Conservation (phyloP, 139 green algal genomes). For the Monoraphidium neglectum region DNA sequence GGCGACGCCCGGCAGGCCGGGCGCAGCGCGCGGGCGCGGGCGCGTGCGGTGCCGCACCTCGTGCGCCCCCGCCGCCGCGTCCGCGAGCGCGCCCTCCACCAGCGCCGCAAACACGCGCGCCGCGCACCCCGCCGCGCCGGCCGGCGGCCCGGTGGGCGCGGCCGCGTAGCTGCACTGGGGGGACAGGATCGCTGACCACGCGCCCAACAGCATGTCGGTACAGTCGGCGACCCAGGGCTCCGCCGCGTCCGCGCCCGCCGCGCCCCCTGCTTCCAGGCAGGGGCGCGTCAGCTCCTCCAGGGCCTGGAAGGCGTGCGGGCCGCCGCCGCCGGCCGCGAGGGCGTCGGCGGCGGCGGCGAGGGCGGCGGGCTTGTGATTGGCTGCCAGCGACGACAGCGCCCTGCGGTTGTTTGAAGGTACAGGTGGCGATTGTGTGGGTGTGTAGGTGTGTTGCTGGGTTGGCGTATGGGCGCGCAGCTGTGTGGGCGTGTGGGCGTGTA, state of each 20-base stretch:
- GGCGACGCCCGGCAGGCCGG: too few relatives aligned
- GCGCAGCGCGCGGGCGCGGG: too few relatives aligned
- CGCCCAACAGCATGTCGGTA: slow-evolving; percentile 67
- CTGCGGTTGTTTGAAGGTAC: too few relatives aligned
- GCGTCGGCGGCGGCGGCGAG: too few relatives aligned
- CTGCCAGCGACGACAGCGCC: too few relatives aligned
- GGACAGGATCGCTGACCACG: slow-evolving; percentile 19
- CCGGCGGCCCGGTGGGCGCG: slow-evolving; percentile 5
- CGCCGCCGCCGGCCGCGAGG: neutral
- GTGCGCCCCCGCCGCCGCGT: slow-evolving; percentile 53
- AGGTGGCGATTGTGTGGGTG: too few relatives aligned
- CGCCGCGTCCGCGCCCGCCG: neutral
- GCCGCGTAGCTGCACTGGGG: slow-evolving; percentile 27
- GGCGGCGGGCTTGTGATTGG: too few relatives aligned
- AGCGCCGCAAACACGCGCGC: slow-evolving; percentile 45
- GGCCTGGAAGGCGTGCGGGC: slow-evolving; percentile 12
- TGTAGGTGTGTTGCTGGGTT: too few relatives aligned
- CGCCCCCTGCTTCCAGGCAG: slow-evolving; percentile 40
- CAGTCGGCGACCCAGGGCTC: slow-evolving; percentile 53
- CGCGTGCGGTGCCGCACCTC: slow-evolving; percentile 49
- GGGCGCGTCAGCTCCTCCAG: slow-evolving; percentile 50
- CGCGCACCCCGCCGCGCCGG: slow-evolving; percentile 28
- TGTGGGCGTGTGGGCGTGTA: too few relatives aligned
- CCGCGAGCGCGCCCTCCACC: slow-evolving; percentile 46
- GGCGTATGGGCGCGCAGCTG: too few relatives aligned